Conservation (phyloP, 2,329 filamentous ascomycete genomes). For the Gaeumannomyces tritici region DNA sequence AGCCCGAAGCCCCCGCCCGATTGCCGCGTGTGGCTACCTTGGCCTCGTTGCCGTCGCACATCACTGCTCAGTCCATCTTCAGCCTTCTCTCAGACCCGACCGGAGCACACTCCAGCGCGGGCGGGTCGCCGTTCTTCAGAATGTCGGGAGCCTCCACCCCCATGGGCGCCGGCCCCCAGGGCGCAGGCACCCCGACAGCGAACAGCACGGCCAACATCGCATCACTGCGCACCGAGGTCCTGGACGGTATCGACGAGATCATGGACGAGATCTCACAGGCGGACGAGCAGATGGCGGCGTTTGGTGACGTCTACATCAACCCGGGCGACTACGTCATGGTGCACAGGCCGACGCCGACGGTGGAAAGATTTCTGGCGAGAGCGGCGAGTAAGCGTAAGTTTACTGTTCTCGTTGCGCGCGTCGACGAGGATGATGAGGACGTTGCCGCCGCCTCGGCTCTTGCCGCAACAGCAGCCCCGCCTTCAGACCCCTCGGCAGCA, state of each 20-base stretch:
- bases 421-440: slow-evolving; percentile 41
- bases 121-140: slow-evolving; percentile 34
- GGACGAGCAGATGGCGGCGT: slow-evolving; percentile 84
- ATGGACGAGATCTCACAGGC: slow-evolving; percentile 90
- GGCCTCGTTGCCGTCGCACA: slow-evolving; percentile 39
- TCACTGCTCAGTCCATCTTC: slow-evolving; percentile 69
- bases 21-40: slow-evolving; percentile 13
- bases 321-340: slow-evolving; percentile 88
- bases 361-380: slow-evolving; percentile 81
- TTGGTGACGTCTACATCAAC: slow-evolving; percentile 86
- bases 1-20: slow-evolving; percentile 30
- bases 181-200: slow-evolving; percentile 16
- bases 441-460: slow-evolving; percentile 10
- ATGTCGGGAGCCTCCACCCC: slow-evolving; percentile 22
- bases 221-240: slow-evolving; percentile 79
- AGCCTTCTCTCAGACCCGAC: slow-evolving; percentile 62
- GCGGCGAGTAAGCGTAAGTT: slow-evolving; percentile 87
- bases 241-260: slow-evolving; percentile 90
- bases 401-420: slow-evolving; percentile 63
- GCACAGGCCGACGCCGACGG: slow-evolving; percentile 74
- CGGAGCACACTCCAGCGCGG: slow-evolving; percentile 28
- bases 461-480: slow-evolving; percentile 22
- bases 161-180: slow-evolving; percentile 11
- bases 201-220: slow-evolving; percentile 33
- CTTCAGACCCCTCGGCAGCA: slow-evolving; percentile 7